Conservation (phyloP, 495 filamentous ascomycete genomes). For the Friedmanniomyces simplex region DNA sequence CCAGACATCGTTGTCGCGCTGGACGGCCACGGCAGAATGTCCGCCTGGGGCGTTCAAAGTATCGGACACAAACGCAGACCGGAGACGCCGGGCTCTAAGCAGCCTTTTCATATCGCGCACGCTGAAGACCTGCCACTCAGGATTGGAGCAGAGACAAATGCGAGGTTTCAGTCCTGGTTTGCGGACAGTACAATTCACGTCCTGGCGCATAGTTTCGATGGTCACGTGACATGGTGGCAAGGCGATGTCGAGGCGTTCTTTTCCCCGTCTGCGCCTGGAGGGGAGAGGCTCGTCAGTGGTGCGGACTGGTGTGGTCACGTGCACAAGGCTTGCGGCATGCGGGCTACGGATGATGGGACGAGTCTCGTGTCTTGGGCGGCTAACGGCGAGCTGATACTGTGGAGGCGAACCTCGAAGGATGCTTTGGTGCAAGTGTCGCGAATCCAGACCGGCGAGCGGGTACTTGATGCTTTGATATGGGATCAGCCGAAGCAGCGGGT, state of each 20-base stretch:
- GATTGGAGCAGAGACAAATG: conserved; percentile 36
- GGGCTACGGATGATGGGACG: not conserved
- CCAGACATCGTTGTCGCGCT: conserved; percentile 83
- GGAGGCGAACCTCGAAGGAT: not conserved
- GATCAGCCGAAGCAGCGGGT: no score
- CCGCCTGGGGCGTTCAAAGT: conserved; percentile 89
- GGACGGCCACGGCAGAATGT: conserved; percentile 78
- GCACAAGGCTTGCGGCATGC: not conserved
- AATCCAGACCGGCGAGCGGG: not conserved
- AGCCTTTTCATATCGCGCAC: conserved; percentile 83
- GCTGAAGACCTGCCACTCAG: conserved; percentile 59
- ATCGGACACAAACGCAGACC: conserved; percentile 64
- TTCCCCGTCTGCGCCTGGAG: conserved; percentile 28
- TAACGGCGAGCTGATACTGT: not conserved
- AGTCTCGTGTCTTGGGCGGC: not conserved
- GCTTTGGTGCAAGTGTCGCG: not conserved
- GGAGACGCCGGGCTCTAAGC: conserved; percentile 35
- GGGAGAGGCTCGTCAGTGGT: not conserved
- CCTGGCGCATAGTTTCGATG: conserved; percentile 78
- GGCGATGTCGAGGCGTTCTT: conserved; percentile 70
- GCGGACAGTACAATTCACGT: conserved; percentile 30
- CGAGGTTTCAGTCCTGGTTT: conserved; percentile 14
- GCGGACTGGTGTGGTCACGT: conserved; percentile 13
- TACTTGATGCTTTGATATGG: no score
- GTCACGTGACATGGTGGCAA: conserved; percentile 63